These are phyloP conservation scores for Paramecium biaurelia DNA, from an alignment of 73 alveolate genomes.

Conservation along the genomic window DNA sequence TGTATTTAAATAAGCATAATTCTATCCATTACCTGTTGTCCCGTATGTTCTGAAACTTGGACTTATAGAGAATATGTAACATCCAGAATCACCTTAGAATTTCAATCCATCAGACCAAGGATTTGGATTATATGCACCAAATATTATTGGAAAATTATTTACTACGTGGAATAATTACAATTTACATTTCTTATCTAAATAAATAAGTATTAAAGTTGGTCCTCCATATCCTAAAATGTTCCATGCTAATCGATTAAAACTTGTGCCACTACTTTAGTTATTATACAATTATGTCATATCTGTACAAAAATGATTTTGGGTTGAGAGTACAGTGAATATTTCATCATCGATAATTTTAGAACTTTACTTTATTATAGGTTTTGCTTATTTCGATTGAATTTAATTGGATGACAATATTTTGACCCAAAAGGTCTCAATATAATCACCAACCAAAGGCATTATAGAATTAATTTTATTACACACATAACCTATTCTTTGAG, in stretches of 20 bases:
- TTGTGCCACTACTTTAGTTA: slow-evolving; percentile 41
- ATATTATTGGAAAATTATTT: not conserved
- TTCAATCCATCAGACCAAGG: slow-evolving; percentile 34
- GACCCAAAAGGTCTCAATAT: not conserved
- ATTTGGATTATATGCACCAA: slow-evolving; percentile 58
- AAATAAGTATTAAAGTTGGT: slow-evolving; percentile 30
- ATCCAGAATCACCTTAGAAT: slow-evolving; percentile 56
- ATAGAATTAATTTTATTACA: not conserved
- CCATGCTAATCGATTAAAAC: slow-evolving; percentile 57
- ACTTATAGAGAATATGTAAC: slow-evolving; percentile 28
- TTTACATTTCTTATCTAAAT: not conserved
- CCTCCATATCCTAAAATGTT: slow-evolving; percentile 57
- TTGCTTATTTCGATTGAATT: not conserved
- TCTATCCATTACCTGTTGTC: not conserved
- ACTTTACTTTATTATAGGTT: not conserved
- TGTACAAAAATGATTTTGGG: not conserved
- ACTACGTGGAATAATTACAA: not conserved
- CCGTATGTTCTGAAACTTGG: slow-evolving; percentile 24
- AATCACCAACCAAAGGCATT: not conserved
- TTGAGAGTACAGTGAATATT: not conserved
- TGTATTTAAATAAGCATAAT: slow-evolving; percentile 44
- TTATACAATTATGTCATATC: not conserved
- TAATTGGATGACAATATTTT: not conserved
- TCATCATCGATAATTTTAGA: not conserved
- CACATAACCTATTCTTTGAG: not conserved